Evolutionary conservation across 257 asterid species (phyloP), one percentile per base, ranked within the genome.

Genomic region (Dorcoceras hygrometricum): DNA sequence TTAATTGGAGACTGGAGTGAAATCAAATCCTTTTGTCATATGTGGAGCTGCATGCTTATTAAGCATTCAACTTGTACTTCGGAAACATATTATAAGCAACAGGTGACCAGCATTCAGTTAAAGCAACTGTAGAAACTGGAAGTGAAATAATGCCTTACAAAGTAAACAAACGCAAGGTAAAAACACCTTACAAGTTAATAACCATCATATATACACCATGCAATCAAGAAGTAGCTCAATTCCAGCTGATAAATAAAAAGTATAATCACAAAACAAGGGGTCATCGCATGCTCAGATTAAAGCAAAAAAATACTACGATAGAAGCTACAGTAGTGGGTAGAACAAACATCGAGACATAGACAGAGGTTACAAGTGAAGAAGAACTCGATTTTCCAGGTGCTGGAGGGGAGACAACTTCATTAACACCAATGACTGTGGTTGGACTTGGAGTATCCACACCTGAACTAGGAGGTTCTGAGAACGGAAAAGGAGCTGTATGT

Each of bases 401-500:
- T 6, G 88, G 78, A 14, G 84, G 74, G 0, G 90, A 84, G 22
- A 85, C 76, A 23, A 29, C 77, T 25, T 56, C 84, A 55, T 4
- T 75, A 34, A 67, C 62, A 29, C 81, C 87, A 8, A 27, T 27
- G 4, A 76, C 28, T 1, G 71, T 6, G 4, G 79, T 51, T 16
- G 92, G 89, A 2, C 76, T 51, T 11, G 92, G 89, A 71, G 82
- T 68, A 32, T 73, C 78, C 0, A 79, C 75, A 8, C 66, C 55
- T 1, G 77, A 19, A 73, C 76, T 75, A 3, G 96, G 90, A 54
- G 95, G 66, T 24, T 59, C 3, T 23, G 82, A 82, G 23, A 22
- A 0, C 10, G 96, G 96, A 56, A 95, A 68, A 19, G 53, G 68
- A 65, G 90, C 93, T 89, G 80, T 23, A 66, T 89, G 80, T 23